phyloP scores from a whole-genome alignment of 1,139 yeast species.

The Taphrina populina region DNA sequence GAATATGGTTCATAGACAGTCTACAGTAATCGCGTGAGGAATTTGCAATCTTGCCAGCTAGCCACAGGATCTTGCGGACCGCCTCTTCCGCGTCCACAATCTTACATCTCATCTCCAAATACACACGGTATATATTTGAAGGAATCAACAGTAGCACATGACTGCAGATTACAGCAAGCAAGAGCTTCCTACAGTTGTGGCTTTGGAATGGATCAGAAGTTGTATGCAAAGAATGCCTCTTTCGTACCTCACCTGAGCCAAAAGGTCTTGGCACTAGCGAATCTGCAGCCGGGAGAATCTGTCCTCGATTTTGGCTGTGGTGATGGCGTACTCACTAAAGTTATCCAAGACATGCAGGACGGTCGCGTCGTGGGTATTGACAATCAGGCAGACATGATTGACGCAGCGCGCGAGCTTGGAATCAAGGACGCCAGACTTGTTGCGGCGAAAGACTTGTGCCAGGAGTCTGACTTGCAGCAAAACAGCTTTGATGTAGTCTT shows the following conservation, averaged over 20 bases:
- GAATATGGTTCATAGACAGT: no score
- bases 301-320: conserved; percentile 35
- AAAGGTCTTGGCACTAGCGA: conserved; percentile 10
- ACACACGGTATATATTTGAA: no score
- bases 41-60: no score
- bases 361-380: conserved; percentile 31
- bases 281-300: conserved; percentile 18
- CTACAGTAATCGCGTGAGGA: no score
- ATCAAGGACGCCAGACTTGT: conserved; percentile 14
- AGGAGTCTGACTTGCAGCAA: conserved; percentile 8
- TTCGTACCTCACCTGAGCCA: conserved; percentile 30
- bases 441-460: conserved; percentile 15
- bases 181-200: no score
- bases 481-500: conserved; percentile 32
- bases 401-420: conserved; percentile 18
- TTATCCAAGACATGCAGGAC: conserved; percentile 17
- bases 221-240: conserved; percentile 27
- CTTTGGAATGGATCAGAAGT: conserved; percentile 21
- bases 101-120: no score
- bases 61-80: no score
- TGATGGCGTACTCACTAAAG: conserved; percentile 33
- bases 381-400: conserved; percentile 23
- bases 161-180: no score
- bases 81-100: no score
- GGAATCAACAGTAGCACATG: no score